phyloP scores from a whole-genome alignment of 805 yeast species.

The Candida morakotiae region DNA sequence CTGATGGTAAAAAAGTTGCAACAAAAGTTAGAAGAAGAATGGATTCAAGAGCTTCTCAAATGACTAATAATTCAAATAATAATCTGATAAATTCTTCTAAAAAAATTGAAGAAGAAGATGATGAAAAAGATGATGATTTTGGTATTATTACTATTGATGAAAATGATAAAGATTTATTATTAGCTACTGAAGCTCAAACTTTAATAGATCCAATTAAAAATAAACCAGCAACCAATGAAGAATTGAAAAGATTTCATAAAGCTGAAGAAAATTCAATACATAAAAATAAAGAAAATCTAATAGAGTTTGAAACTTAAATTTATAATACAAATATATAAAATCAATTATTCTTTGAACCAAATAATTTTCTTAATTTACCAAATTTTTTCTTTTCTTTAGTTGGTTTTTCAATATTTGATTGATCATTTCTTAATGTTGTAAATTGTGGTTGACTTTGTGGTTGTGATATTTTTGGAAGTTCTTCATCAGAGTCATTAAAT shows the following conservation, averaged over 20 bases:
- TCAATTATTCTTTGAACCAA: constrained; percentile 19
- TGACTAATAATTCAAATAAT: constrained; percentile 11
- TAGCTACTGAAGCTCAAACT: constrained; percentile 47
- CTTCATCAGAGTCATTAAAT: constrained; percentile 64
- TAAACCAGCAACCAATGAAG: constrained; percentile 10
- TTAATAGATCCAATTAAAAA: constrained; percentile 21
- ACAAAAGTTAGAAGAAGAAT: constrained; percentile 82
- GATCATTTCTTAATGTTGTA: constrained; percentile 4
- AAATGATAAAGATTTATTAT: constrained; percentile 43
- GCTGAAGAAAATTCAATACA: constrained; percentile 14
- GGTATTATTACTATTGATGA: constrained; percentile 37
- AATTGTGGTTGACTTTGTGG: constrained; percentile 2
- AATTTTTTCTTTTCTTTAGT: constrained; percentile 34
- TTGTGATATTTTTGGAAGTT: constrained; percentile 15
- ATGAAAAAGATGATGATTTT: constrained; percentile 45
- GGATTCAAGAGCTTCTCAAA: constrained; percentile 55
- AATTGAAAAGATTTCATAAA: constrained; percentile 23
- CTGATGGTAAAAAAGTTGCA: constrained; percentile 92
- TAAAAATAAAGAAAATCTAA: constrained; percentile 23
- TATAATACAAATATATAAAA: background rate
- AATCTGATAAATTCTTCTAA: constrained; percentile 24
- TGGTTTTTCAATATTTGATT: constrained; percentile 1
- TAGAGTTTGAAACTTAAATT: constrained; percentile 39
- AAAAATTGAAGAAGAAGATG: constrained; percentile 23
- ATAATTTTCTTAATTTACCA: constrained; percentile 35